A percentile compares a stretch with the other conserved stretches of the same genome.
Evolutionary conservation across 129 eudicot species (phyloP).

Genomic region (Deinandra increscens): DNA sequence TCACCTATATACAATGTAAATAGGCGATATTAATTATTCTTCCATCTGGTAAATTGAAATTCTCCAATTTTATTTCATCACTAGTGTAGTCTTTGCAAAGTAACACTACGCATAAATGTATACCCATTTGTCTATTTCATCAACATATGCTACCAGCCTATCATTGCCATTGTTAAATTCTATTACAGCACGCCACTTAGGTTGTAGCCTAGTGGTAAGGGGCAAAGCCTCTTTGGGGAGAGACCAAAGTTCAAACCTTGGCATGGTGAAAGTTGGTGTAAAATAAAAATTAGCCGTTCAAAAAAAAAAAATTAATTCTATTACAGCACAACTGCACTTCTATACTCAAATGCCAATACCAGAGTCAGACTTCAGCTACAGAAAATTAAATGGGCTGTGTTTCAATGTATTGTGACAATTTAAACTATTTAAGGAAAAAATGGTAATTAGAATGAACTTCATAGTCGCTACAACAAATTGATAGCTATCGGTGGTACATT

Average conservation of each 20-base stretch:
- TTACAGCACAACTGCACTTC: not conserved
- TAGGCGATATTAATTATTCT: not conserved
- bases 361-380: not conserved
- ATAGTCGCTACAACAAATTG: not conserved
- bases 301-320: no score
- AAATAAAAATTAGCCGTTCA: no score
- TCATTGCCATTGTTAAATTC: not conserved
- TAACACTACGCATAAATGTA: no score
- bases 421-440: conserved; percentile 3
- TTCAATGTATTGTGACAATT: not conserved
- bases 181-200: no score
- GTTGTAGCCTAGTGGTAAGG: no score
- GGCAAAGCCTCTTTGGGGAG: no score
- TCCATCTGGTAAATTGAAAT: conserved; percentile 14
- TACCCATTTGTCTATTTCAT: no score
- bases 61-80: not conserved
- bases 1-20: no score
- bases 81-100: no score
- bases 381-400: not conserved
- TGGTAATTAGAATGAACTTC: not conserved
- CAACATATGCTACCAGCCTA: not conserved
- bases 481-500: not conserved
- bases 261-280: no score
- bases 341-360: no score
- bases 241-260: no score